Percentiles rank a stretch among this genome's conserved stretches.
Evolutionary conservation across 257 asterid species (phyloP).

Genomic region (Eustoma russellianum): DNA sequence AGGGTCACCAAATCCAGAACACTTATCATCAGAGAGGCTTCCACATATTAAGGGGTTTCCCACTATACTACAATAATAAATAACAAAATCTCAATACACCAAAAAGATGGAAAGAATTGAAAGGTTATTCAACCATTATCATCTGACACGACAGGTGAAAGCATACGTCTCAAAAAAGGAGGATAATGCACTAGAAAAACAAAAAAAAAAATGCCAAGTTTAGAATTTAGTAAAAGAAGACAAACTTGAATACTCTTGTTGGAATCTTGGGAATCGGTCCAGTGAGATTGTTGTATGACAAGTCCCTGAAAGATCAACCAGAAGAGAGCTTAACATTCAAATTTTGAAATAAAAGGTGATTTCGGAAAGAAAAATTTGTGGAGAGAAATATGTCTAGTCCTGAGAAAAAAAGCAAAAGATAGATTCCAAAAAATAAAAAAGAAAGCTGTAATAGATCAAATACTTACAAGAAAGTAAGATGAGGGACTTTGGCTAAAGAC

Average conservation of each 20-base stretch:
- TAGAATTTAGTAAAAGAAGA: constrained; percentile 5
- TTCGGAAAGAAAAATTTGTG: constrained; percentile 8
- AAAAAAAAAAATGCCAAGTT: neutral
- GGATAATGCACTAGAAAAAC: neutral
- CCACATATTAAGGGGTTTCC: constrained; percentile 87
- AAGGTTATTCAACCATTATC: no score
- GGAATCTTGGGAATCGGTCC: constrained; percentile 80
- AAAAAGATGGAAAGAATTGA: neutral
- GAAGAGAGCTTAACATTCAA: constrained; percentile 18
- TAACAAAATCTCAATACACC: no score
- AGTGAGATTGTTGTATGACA: constrained; percentile 88
- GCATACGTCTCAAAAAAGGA: no score
- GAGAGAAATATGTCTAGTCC: neutral
- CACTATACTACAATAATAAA: constrained; percentile 32
- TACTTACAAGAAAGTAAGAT: constrained; percentile 97
- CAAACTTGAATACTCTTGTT: constrained; percentile 81
- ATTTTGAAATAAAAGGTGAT: constrained; percentile 9
- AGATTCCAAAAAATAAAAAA: no score
- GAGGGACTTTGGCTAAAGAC: constrained; percentile 70
- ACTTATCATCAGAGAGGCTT: constrained; percentile 49
- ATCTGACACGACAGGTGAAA: no score
- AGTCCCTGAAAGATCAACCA: constrained; percentile 54
- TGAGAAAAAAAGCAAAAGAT: constrained; percentile 3
- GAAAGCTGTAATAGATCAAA: neutral
- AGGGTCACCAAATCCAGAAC: constrained; percentile 45